phyloP scores from a whole-genome alignment of 1,139 yeast genomes.

The Saccharomyces hybrid region DNA sequence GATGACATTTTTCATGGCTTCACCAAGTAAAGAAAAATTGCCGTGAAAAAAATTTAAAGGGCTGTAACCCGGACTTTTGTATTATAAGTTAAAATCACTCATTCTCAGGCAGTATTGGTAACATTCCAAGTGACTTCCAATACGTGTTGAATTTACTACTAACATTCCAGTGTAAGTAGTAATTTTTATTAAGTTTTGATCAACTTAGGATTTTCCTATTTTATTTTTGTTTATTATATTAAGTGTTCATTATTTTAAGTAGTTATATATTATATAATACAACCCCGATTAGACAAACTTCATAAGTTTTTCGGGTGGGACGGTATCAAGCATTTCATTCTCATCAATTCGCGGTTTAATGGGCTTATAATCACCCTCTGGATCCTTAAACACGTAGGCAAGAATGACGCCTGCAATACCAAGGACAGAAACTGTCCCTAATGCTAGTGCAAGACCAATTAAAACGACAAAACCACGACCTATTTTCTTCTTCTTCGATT shows the following conservation, averaged over 20 bases:
- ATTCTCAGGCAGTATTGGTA: background rate
- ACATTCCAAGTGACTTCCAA: background rate
- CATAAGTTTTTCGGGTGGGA: slow-evolving; percentile 52
- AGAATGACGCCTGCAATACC: slow-evolving; percentile 54
- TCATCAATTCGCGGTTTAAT: slow-evolving; percentile 45
- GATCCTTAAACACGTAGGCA: slow-evolving; percentile 38
- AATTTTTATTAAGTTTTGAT: background rate
- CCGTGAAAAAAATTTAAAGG: background rate
- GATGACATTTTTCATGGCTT: slow-evolving; percentile 3
- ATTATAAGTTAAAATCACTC: background rate
- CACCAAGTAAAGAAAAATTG: background rate
- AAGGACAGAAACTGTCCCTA: slow-evolving; percentile 67
- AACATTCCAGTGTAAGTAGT: background rate
- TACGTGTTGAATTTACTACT: background rate
- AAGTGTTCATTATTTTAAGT: slow-evolving; percentile 1
- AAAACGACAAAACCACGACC: slow-evolving; percentile 75
- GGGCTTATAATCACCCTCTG: slow-evolving; percentile 16
- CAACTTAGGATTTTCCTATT: background rate
- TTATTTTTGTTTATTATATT: background rate
- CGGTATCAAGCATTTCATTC: slow-evolving; percentile 53
- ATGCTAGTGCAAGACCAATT: slow-evolving; percentile 77
- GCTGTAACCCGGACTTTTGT: background rate
- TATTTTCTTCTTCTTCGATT: slow-evolving; percentile 24
- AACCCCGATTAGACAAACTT: slow-evolving; percentile 25
- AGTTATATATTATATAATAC: slow-evolving; percentile 1